Percentiles rank a stretch among this genome's conserved stretches.
Evolutionary conservation across 2,329 filamentous ascomycete genomes (phyloP).

Genomic region (Furcasterigmium furcatum): DNA sequence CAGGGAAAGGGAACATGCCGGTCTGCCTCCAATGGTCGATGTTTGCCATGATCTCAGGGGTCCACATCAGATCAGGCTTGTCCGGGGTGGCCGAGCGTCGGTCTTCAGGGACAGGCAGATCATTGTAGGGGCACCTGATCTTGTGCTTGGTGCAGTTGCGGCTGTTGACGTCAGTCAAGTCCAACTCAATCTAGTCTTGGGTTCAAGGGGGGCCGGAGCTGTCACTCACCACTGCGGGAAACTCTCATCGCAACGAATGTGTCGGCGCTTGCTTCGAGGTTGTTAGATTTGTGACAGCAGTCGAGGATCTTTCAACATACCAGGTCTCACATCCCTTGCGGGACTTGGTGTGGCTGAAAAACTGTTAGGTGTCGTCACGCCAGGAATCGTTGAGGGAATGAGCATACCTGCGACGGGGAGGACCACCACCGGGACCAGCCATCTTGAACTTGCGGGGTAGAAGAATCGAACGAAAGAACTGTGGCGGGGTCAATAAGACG

Average conservation of each 20-base stretch:
- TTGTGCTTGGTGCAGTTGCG: constrained; percentile 99
- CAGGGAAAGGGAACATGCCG: constrained; percentile 81
- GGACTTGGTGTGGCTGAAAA: constrained; percentile 89
- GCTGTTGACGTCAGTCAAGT: constrained; percentile 42
- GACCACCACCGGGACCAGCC: constrained; percentile 93
- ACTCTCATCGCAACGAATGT: constrained; percentile 96
- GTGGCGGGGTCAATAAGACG: constrained; percentile 13
- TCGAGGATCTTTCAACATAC: constrained; percentile 28
- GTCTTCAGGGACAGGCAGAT: constrained; percentile 68
- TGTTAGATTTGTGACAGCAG: neutral
- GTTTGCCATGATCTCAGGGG: constrained; percentile 75
- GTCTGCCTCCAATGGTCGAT: constrained; percentile 83
- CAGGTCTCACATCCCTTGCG: constrained; percentile 98
- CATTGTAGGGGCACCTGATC: constrained; percentile 96
- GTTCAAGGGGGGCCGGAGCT: neutral
- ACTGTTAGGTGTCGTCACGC: constrained; percentile 7
- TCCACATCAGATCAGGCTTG: constrained; percentile 76
- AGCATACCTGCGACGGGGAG: constrained; percentile 67
- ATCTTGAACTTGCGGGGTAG: constrained; percentile 53
- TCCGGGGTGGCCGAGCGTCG: constrained; percentile 58
- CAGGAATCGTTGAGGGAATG: neutral
- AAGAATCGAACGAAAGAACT: constrained; percentile 27
- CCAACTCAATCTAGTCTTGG: too few species aligned
- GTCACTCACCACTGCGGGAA: constrained; percentile 87
- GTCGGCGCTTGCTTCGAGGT: constrained; percentile 70